Conservation (phyloP, 1,284 basidiomycete genomes). For the Schizophyllum commune region DNA sequence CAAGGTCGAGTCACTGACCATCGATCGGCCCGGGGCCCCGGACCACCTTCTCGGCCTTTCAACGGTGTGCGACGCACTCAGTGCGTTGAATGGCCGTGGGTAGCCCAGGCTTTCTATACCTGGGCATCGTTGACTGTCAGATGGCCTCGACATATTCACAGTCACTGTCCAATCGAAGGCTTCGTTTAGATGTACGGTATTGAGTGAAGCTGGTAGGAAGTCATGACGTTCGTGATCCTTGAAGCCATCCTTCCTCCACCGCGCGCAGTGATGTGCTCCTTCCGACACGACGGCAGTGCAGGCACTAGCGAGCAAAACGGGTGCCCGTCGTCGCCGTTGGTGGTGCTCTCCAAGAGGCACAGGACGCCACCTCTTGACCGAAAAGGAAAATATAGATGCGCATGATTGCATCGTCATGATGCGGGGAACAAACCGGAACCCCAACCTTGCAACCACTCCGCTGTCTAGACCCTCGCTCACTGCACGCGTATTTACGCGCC, state of each 20-base stretch:
- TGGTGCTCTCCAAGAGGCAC: not conserved
- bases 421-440: not conserved
- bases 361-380: not conserved
- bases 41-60: not conserved
- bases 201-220: no score
- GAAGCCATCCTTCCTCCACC: no score
- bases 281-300: no score
- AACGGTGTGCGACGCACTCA: not conserved
- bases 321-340: not conserved
- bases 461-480: slow-evolving; percentile 7
- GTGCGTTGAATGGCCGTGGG: no score
- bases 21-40: not conserved
- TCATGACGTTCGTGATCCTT: no score
- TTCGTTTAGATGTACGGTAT: no score
- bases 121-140: no score
- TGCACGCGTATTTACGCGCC: slow-evolving; percentile 8
- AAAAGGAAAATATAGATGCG: not conserved
- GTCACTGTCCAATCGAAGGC: no score
- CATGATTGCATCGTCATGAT: not conserved
- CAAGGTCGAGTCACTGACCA: not conserved
- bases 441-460: slow-evolving; percentile 1
- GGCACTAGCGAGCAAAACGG: no score
- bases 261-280: no score
- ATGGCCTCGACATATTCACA: no score
- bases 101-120: no score